These are phyloP conservation scores for Diaporthe australafricana DNA, from an alignment of 2,329 filamentous ascomycete genomes.

Conservation along the genomic window DNA sequence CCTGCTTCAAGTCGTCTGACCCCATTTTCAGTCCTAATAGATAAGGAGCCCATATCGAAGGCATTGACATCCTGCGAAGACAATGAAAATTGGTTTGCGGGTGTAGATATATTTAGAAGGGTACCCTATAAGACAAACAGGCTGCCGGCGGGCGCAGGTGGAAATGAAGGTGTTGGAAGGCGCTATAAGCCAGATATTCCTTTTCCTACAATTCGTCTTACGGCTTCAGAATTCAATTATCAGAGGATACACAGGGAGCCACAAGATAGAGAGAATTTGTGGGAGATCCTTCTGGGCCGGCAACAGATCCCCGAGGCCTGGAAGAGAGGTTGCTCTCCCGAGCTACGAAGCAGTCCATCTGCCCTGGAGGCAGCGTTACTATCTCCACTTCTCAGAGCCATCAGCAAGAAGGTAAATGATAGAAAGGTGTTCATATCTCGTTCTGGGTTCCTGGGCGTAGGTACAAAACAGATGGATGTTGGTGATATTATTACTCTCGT, in stretches of 20 bases:
- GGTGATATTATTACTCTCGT: not conserved
- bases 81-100: not conserved
- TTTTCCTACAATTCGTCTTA: too few relatives aligned
- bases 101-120: too few relatives aligned
- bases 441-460: slow-evolving; percentile 4
- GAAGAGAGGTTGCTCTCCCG: not conserved
- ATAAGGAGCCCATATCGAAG: not conserved
- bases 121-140: too few relatives aligned
- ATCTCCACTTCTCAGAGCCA: not conserved
- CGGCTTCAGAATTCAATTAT: too few relatives aligned
- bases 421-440: not conserved
- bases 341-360: not conserved
- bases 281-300: slow-evolving; percentile 4
- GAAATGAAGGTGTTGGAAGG: not conserved
- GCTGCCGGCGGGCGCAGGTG: too few relatives aligned
- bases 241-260: not conserved
- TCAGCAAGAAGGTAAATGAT: not conserved
- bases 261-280: not conserved
- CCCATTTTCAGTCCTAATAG: not conserved
- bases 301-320: not conserved
- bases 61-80: not conserved
- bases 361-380: not conserved
- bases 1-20: not conserved
- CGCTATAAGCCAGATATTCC: too few relatives aligned
- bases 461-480: not conserved